Evolutionary conservation across 2,329 filamentous ascomycete species (phyloP).

Genomic region (Verticillium dahliae): DNA sequence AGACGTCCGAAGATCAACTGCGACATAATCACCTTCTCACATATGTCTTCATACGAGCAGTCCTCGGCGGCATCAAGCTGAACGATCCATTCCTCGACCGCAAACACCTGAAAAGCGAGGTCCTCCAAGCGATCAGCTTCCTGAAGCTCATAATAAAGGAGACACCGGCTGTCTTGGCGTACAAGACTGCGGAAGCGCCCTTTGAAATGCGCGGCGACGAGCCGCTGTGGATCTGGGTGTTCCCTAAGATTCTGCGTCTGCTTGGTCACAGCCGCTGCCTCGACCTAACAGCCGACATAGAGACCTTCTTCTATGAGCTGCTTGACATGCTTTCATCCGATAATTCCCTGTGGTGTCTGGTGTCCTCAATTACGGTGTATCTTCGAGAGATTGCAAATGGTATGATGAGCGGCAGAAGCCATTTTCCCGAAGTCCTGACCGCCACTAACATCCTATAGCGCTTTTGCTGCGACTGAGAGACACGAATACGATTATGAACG

Average conservation of each 20-base stretch:
- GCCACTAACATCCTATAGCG: constrained; percentile 7
- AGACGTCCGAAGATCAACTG: constrained; percentile 57
- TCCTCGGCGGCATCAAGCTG: constrained; percentile 61
- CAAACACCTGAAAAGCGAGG: constrained; percentile 50
- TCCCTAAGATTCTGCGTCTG: constrained; percentile 50
- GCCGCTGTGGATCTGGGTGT: constrained; percentile 60
- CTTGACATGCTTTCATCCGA: constrained; percentile 36
- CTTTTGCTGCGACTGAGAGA: constrained; percentile 27
- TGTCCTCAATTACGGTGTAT: constrained; percentile 38
- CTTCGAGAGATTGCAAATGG: constrained; percentile 40
- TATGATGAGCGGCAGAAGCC: constrained; percentile 21
- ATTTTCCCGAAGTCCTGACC: not conserved
- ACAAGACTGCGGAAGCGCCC: constrained; percentile 27
- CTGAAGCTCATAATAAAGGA: constrained; percentile 69
- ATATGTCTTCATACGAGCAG: constrained; percentile 74
- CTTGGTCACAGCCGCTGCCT: constrained; percentile 45
- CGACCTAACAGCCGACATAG: constrained; percentile 42
- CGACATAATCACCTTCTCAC: constrained; percentile 80
- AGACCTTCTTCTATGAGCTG: constrained; percentile 43
- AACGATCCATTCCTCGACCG: constrained; percentile 62
- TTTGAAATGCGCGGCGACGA: constrained; percentile 49
- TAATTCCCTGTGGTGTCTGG: constrained; percentile 41
- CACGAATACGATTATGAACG: constrained; percentile 17
- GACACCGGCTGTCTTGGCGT: constrained; percentile 61
- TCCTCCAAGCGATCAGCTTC: constrained; percentile 69